These are phyloP conservation scores for Aspergillus fructus DNA, from an alignment of 2,329 filamentous ascomycete species.

Conservation along the genomic window DNA sequence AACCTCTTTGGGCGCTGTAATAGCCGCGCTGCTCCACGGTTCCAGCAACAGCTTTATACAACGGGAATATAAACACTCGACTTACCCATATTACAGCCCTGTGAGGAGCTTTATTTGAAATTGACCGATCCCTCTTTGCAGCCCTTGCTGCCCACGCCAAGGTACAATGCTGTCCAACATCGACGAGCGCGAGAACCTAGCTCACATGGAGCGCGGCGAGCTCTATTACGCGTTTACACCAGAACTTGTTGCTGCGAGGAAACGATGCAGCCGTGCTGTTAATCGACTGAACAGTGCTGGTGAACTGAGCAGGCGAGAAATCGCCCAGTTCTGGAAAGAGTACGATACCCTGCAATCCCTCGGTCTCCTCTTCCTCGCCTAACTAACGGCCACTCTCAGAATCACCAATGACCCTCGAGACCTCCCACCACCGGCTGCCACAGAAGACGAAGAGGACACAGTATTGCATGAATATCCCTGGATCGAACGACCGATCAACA, in stretches of 20 bases:
- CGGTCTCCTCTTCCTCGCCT: too few species aligned
- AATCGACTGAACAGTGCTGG: conserved; percentile 49
- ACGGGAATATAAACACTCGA: too few species aligned
- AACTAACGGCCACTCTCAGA: neutral
- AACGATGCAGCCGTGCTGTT: conserved; percentile 59
- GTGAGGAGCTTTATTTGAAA: too few species aligned
- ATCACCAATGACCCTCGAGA: neutral
- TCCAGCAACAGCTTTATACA: neutral
- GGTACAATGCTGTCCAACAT: conserved; percentile 8
- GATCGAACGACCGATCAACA: conserved; percentile 61
- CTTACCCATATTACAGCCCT: too few species aligned
- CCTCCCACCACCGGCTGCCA: neutral
- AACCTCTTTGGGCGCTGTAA: neutral
- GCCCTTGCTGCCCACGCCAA: too few species aligned
- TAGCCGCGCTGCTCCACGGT: neutral
- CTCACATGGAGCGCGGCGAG: conserved; percentile 59
- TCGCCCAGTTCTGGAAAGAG: neutral
- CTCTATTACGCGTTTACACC: conserved; percentile 71
- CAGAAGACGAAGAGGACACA: conserved; percentile 17
- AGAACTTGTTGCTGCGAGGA: conserved; percentile 59
- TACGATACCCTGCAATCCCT: neutral
- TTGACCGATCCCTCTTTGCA: too few species aligned
- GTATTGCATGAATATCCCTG: conserved; percentile 17
- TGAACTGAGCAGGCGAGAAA: neutral
- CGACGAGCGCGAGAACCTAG: conserved; percentile 18